A percentile compares a stretch with the other conserved stretches of the same genome.
These are phyloP conservation scores for Dryadomyces quercivorus DNA, from an alignment of 2,329 filamentous ascomycete species.

Conservation along the genomic window DNA sequence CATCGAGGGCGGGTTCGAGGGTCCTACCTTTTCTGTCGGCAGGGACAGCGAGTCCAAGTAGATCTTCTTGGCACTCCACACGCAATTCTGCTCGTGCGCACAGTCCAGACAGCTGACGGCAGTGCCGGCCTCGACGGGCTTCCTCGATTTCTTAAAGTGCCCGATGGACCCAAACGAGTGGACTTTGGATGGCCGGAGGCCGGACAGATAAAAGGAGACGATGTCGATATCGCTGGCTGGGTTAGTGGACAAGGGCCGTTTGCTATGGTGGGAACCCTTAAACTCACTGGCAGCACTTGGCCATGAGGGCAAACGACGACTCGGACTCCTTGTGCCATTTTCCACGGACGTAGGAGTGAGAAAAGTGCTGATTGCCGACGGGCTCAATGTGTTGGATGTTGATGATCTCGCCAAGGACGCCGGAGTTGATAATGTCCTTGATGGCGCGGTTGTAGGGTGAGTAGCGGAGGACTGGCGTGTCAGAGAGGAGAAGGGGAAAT, in stretches of 20 bases:
- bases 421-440: not conserved
- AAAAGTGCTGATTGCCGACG: not conserved
- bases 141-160: conserved; percentile 1
- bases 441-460: not conserved
- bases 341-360: not conserved
- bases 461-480: not conserved
- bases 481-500: not conserved
- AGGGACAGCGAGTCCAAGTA: not conserved
- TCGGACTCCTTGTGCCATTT: not conserved
- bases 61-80: conserved; percentile 1
- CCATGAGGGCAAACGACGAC: not conserved
- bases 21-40: not conserved
- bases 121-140: not conserved
- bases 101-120: not conserved
- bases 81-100: not conserved
- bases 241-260: no score
- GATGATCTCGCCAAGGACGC: conserved; percentile 1
- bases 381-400: conserved; percentile 1
- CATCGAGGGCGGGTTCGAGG: no score
- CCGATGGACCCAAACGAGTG: conserved; percentile 1
- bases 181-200: not conserved
- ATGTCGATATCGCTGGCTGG: not conserved
- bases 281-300: conserved; percentile 1
- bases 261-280: no score
- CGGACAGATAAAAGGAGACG: not conserved